phyloP scores from a whole-genome alignment of 768 basidiomycete species.

The Astraeus odoratus region DNA sequence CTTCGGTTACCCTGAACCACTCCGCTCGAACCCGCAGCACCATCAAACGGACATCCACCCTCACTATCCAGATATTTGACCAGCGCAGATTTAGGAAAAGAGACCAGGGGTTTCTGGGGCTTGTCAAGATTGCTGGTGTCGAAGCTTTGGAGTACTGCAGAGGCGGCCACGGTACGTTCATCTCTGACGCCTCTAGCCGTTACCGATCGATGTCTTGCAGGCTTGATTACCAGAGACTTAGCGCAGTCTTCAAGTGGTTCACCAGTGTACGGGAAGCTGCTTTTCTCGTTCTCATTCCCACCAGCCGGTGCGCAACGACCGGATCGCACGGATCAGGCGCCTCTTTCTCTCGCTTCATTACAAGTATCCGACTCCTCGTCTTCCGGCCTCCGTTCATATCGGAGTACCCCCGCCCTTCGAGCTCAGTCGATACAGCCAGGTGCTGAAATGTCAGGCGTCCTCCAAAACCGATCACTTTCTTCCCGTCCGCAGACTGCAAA shows the following conservation, averaged over 20 bases:
- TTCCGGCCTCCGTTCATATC: slow-evolving; percentile 9
- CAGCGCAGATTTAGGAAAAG: slow-evolving; percentile 81
- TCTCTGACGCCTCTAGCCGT: not conserved
- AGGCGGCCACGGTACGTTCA: slow-evolving; percentile 36
- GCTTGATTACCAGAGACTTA: slow-evolving; percentile 55
- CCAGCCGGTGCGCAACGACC: slow-evolving; percentile 16
- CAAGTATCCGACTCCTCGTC: slow-evolving; percentile 13
- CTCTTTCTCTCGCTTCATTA: slow-evolving; percentile 7
- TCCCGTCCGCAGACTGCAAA: slow-evolving; percentile 15
- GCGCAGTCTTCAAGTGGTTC: slow-evolving; percentile 17
- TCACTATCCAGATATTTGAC: slow-evolving; percentile 87
- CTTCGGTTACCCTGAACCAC: slow-evolving; percentile 5
- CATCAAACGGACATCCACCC: slow-evolving; percentile 66
- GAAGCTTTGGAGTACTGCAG: slow-evolving; percentile 46
- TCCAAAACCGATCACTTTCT: slow-evolving; percentile 8
- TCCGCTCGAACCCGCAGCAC: slow-evolving; percentile 33
- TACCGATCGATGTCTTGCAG: slow-evolving; percentile 1
- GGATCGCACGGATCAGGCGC: slow-evolving; percentile 13
- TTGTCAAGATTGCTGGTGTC: slow-evolving; percentile 48
- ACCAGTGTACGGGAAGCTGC: slow-evolving; percentile 76
- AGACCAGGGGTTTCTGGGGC: slow-evolving; percentile 72
- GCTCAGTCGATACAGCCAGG: slow-evolving; percentile 13
- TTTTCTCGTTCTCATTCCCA: slow-evolving; percentile 52
- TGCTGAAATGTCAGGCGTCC: slow-evolving; percentile 13
- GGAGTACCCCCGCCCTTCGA: slow-evolving; percentile 20